Evolutionary conservation across 106 monocot genomes (phyloP), one percentile per base, ranked within the genome.

Genomic region (Vanilla planifolia): DNA sequence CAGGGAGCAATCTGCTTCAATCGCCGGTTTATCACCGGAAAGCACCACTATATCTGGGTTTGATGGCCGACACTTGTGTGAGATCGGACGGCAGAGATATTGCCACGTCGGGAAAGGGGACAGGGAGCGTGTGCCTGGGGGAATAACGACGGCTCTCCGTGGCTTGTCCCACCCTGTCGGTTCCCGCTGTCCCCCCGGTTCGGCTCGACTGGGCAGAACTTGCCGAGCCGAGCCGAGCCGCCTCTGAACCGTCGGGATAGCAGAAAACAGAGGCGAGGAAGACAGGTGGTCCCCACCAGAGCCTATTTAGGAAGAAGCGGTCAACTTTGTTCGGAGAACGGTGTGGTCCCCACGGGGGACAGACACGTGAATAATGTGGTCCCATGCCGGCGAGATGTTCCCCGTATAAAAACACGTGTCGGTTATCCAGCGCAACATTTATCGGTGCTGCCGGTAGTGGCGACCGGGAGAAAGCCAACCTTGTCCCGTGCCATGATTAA

Each of bases 51-150:
- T 20, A n/a, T 35, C 3, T 3, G 0, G 9, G 57, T 20, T 57
- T 17, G 57, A 57, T 57, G 57, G 62, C 43, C 29, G 70, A 23
- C 63, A 59, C 47, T 57, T 59, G 63, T 61, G 8, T 0, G 2
- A 2, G 30, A 29, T 50, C 30, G 61, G 29, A 51, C 63, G 63
- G 43, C 22, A 15, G 67, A 60, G 45, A 33, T 29, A 5, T 29
- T 10, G 4, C 15, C 41, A 36, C 5, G 32, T 13, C 40, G 7
- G 48, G 40, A 19, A 21, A n/a, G 32, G 26, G 3, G 2, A 61
- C 16, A 0, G 36, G 46, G 52, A 55, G 55, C 67, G 26, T 58
- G 72, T 59, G 48, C 48, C 35, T 55, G 44, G 29, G 60, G 51
- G 52, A 62, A 65, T 43, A 52, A 10, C 55, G 24, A 23, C 50